Base-by-base conservation (phyloP, 176 grass and related monocot species). In the Panicum miliaceum region DNA sequence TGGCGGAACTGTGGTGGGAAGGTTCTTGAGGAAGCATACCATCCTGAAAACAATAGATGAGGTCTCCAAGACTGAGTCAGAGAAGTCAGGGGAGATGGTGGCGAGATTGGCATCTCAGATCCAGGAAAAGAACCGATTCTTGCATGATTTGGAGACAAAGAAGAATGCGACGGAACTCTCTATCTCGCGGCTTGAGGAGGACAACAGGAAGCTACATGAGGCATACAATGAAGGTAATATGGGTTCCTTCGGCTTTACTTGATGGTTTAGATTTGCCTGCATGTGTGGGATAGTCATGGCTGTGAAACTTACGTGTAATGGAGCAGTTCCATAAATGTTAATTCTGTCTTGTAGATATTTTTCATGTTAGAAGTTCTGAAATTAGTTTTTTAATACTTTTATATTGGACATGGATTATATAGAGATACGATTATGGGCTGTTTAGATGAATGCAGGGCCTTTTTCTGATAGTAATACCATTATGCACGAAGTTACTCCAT, bases 131-230 rank as follows among this genome's bases (percentile, higher is more conserved):
- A 94, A 93, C 62, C 76, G 85, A 68, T 74, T 84, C 69, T 60
- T 95, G 78, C 84, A 90, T 67, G 90, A 95, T 56, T 84, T 94
- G 89, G 90, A 91, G 89, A 87, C 83, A 46, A 93, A 88, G 85
- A 93, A 86, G 68, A 94, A 98, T 48, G 75, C 74, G 0, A 89
- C 89, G 0, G 85, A 83, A 35, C 65, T 93, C 6, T 93, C 88
- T 15, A 88, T 94, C 63, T 32, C 65, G 50, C 85, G 75, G 62
- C 46, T 88, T 2, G 88, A 90, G 87, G 79, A 86, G 6, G 92
- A 93, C 73, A 95, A 88, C 41, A 92, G 85, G 71, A 90, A 34
- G 75, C 78, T 95, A 34, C 87, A 89, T 60, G 90, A 90, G 68
- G 84, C 89, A 68, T 95, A 90, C 66, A 95, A 93, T 68, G 92